Percentiles rank a stretch among this genome's conserved stretches.
Evolutionary conservation across 2,329 filamentous ascomycete species (phyloP).

Genomic region (Coleophoma crateriformis): DNA sequence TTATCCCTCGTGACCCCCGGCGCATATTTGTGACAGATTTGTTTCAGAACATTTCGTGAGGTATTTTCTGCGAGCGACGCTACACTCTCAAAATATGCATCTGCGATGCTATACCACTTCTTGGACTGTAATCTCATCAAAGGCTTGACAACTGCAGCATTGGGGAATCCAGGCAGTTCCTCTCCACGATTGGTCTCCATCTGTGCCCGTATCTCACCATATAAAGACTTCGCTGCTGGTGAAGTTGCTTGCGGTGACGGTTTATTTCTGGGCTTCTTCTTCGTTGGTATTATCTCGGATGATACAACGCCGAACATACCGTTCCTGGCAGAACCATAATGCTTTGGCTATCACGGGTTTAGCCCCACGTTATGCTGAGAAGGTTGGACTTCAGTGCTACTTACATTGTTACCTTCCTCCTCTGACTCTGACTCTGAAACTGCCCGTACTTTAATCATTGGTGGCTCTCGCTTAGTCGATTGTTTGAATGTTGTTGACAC

Average conservation of each 20-base stretch:
- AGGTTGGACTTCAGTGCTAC: no score
- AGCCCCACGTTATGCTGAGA: no score
- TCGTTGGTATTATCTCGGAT: no score
- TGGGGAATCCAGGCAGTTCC: conserved; percentile 27
- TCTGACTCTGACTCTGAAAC: background rate
- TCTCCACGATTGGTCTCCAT: conserved; percentile 23
- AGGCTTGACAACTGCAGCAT: conserved; percentile 24
- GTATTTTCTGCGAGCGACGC: conserved; percentile 10
- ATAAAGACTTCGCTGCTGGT: conserved; percentile 1
- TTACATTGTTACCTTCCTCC: no score
- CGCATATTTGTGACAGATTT: background rate
- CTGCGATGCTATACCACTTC: conserved; percentile 25
- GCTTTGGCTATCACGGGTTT: no score
- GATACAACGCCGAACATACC: no score
- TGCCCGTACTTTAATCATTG: background rate
- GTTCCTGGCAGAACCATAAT: no score
- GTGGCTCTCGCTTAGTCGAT: background rate
- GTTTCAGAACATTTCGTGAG: conserved; percentile 8
- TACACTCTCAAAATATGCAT: conserved; percentile 18
- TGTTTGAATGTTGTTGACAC: no score
- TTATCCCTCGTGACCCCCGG: conserved; percentile 1
- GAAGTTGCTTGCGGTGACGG: no score
- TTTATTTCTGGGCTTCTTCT: no score
- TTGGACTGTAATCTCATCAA: conserved; percentile 27
- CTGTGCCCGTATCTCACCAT: conserved; percentile 19